Conservation (phyloP, 1,139 yeast genomes). For the Lodderomyces elongisporus region DNA sequence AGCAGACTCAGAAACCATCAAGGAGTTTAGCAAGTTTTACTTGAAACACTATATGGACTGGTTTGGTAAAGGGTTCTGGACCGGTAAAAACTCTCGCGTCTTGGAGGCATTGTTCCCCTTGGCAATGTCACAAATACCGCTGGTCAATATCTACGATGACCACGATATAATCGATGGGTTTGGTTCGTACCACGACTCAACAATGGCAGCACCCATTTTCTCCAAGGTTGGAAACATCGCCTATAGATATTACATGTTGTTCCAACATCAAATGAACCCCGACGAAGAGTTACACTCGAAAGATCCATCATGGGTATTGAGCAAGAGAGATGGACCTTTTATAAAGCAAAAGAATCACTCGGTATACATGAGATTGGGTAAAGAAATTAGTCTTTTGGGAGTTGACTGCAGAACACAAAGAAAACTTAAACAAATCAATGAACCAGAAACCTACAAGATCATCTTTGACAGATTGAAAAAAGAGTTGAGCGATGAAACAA, state of each 20-base stretch:
- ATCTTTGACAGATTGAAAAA: slow-evolving; percentile 56
- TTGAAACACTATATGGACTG: slow-evolving; percentile 71
- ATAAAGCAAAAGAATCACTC: slow-evolving; percentile 65
- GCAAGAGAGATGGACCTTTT: slow-evolving; percentile 54
- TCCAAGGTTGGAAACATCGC: slow-evolving; percentile 70
- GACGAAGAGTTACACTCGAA: slow-evolving; percentile 34
- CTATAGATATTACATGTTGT: slow-evolving; percentile 79
- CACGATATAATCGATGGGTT: slow-evolving; percentile 95
- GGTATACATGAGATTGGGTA: slow-evolving; percentile 67
- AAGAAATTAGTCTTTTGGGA: slow-evolving; percentile 65
- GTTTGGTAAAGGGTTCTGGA: slow-evolving; percentile 90
- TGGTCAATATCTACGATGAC: slow-evolving; percentile 79
- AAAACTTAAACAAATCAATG: slow-evolving; percentile 53
- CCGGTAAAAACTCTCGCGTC: slow-evolving; percentile 60
- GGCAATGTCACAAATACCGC: slow-evolving; percentile 79
- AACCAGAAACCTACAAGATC: slow-evolving; percentile 48
- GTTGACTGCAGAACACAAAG: slow-evolving; percentile 93
- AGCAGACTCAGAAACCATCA: slow-evolving; percentile 42
- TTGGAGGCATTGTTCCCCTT: slow-evolving; percentile 64
- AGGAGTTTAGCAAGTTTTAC: slow-evolving; percentile 61
- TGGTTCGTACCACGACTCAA: slow-evolving; percentile 75
- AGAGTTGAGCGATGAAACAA: slow-evolving; percentile 45
- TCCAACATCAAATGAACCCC: slow-evolving; percentile 75
- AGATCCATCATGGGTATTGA: slow-evolving; percentile 59
- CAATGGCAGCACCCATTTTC: slow-evolving; percentile 71